Evolutionary conservation across 441 rosid species (phyloP).

Genomic region (Eutrema salsugineum): DNA sequence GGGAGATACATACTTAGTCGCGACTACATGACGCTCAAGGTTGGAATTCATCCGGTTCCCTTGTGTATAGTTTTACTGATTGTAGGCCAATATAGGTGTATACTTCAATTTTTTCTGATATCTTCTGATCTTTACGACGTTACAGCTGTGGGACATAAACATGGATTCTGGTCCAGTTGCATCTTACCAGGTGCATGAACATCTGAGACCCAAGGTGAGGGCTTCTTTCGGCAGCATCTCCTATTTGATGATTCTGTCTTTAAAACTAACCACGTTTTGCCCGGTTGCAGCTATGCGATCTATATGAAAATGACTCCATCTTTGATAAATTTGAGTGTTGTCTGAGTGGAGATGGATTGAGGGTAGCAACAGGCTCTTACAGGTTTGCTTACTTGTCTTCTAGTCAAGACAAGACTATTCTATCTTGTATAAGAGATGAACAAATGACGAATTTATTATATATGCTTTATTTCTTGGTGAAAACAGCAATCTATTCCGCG

Average conservation of each 20-base stretch:
- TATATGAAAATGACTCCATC: constrained; percentile 78
- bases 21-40: constrained; percentile 99
- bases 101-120: constrained; percentile 12
- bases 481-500: constrained; percentile 70
- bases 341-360: constrained; percentile 64
- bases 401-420: background rate
- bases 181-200: constrained; percentile 76
- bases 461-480: constrained; percentile 1
- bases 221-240: constrained; percentile 9
- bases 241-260: constrained; percentile 5
- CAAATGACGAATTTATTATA: background rate
- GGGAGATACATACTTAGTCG: constrained; percentile 98
- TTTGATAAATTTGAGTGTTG: constrained; percentile 84
- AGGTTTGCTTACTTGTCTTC: constrained; percentile 39
- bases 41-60: constrained; percentile 22
- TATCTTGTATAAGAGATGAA: background rate
- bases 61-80: constrained; percentile 2
- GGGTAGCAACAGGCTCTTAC: constrained; percentile 82
- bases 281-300: constrained; percentile 56
- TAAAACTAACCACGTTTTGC: background rate
- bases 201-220: constrained; percentile 68
- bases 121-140: background rate
- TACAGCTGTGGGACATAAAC: constrained; percentile 79
- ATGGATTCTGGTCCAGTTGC: constrained; percentile 88
- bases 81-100: background rate